Percentiles rank a stretch among this genome's conserved stretches.
Conservation (phyloP, 352 stramenopile genomes). For the Globisporangium viniferum region DNA sequence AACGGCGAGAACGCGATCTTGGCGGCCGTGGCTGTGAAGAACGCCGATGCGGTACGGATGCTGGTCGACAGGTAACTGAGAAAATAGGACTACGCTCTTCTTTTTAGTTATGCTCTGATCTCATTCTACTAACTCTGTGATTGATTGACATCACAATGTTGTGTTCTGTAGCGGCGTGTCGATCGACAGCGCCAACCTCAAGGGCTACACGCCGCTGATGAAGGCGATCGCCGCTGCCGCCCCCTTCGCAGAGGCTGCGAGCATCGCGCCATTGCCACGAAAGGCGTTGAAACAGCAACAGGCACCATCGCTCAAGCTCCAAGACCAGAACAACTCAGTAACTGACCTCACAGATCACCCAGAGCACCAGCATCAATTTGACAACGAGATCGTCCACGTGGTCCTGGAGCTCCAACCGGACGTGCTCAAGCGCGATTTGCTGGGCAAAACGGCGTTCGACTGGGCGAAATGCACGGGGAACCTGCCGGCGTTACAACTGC, state of each 20-base stretch:
- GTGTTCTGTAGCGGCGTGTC: conserved; percentile 39
- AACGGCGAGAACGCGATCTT: conserved; percentile 61
- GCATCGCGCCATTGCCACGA: neutral
- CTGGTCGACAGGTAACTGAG: conserved; percentile 42
- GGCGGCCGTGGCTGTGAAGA: conserved; percentile 47
- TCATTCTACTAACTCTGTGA: neutral
- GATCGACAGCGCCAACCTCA: conserved; percentile 44
- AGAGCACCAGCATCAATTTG: conserved; percentile 21
- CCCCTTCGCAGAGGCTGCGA: conserved; percentile 18
- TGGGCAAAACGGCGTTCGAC: conserved; percentile 59
- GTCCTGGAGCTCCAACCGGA: conserved; percentile 44
- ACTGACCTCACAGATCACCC: neutral
- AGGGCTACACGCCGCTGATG: conserved; percentile 74
- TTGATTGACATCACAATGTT: neutral
- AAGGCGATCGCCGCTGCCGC: conserved; percentile 59
- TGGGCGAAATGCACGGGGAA: conserved; percentile 64
- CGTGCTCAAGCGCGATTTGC: conserved; percentile 34
- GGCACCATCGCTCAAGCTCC: neutral
- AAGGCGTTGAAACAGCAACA: neutral
- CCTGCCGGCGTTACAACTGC: conserved; percentile 21
- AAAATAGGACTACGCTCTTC: neutral
- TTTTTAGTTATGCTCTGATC: neutral
- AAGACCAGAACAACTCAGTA: neutral
- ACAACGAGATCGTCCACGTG: conserved; percentile 45
- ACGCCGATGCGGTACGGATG: conserved; percentile 33